Evolutionary conservation across 306 rosid genomes (phyloP).

Genomic region (Gastrolobium bilobum): DNA sequence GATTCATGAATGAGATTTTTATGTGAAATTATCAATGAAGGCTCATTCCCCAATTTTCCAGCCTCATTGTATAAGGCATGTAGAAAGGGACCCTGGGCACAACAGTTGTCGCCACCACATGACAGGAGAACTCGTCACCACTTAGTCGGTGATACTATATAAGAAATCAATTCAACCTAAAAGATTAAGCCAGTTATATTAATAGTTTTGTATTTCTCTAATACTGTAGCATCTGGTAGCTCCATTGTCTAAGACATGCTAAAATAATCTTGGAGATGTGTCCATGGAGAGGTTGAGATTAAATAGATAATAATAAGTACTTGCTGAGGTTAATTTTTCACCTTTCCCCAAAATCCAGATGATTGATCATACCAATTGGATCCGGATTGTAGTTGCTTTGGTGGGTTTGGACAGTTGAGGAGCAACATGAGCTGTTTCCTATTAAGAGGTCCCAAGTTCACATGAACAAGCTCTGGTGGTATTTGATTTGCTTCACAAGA

Average conservation of each 20-base stretch:
- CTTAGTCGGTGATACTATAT: too few relatives aligned
- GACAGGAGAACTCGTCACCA: too few relatives aligned
- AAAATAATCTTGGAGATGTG: neutral
- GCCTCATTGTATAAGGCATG: neutral
- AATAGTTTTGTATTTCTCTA: too few relatives aligned
- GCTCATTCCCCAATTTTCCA: neutral
- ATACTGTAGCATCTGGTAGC: too few relatives aligned
- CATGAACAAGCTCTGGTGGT: slow-evolving; percentile 58
- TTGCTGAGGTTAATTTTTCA: slow-evolving; percentile 46
- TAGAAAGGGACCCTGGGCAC: too few relatives aligned
- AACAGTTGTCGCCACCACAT: too few relatives aligned
- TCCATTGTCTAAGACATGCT: neutral
- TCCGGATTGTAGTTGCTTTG: slow-evolving; percentile 76
- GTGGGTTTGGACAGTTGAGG: slow-evolving; percentile 64
- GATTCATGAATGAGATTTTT: neutral
- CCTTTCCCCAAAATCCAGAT: slow-evolving; percentile 97
- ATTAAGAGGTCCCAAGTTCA: slow-evolving; percentile 60
- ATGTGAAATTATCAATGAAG: neutral
- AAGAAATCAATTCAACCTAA: too few relatives aligned
- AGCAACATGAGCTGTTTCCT: slow-evolving; percentile 56
- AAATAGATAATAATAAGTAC: slow-evolving; percentile 2
- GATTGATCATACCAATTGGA: slow-evolving; percentile 84
- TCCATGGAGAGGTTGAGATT: slow-evolving; percentile 9
- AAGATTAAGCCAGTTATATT: too few relatives aligned
- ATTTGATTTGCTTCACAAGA: slow-evolving; percentile 68